These are phyloP conservation scores for Ilyonectria destructans DNA, from an alignment of 2,329 filamentous ascomycete species.

Conservation along the genomic window DNA sequence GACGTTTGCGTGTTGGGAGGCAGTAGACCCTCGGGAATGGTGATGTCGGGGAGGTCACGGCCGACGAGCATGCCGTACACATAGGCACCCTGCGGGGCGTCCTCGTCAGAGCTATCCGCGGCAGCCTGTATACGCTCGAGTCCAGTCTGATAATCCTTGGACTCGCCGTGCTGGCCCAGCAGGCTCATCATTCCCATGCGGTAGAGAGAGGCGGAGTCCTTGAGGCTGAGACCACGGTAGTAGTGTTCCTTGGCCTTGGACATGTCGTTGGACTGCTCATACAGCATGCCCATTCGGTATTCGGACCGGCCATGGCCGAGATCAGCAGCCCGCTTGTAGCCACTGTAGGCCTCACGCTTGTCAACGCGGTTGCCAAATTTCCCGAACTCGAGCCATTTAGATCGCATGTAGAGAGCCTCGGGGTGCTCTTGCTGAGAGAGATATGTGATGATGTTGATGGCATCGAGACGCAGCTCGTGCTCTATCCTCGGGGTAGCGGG, in stretches of 20 bases:
- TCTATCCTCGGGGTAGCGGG: conserved; percentile 88
- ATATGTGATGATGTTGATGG: conserved; percentile 92
- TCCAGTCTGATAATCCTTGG: conserved; percentile 83
- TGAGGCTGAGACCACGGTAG: conserved; percentile 82
- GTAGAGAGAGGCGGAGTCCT: conserved; percentile 90
- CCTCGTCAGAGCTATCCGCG: conserved; percentile 92
- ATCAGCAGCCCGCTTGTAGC: conserved; percentile 89
- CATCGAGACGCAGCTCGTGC: conserved; percentile 89
- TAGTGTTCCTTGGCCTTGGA: conserved; percentile 94
- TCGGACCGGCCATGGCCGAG: conserved; percentile 91
- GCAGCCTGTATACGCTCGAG: conserved; percentile 88
- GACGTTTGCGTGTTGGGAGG: conserved; percentile 81
- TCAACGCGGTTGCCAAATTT: conserved; percentile 93
- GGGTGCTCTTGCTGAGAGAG: conserved; percentile 93
- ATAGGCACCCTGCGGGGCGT: conserved; percentile 96
- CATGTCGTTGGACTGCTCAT: conserved; percentile 94
- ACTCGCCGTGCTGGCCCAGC: conserved; percentile 92
- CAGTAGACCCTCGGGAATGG: conserved; percentile 80
- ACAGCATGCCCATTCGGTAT: conserved; percentile 98
- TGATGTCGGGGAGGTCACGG: conserved; percentile 91
- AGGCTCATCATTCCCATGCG: conserved; percentile 98
- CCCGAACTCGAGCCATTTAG: conserved; percentile 98
- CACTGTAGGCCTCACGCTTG: conserved; percentile 93
- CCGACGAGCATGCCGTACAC: conserved; percentile 96
- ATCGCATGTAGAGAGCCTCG: conserved; percentile 92